Base-by-base conservation (phyloP, 441 rosid species). In the Eruca vesicaria region DNA sequence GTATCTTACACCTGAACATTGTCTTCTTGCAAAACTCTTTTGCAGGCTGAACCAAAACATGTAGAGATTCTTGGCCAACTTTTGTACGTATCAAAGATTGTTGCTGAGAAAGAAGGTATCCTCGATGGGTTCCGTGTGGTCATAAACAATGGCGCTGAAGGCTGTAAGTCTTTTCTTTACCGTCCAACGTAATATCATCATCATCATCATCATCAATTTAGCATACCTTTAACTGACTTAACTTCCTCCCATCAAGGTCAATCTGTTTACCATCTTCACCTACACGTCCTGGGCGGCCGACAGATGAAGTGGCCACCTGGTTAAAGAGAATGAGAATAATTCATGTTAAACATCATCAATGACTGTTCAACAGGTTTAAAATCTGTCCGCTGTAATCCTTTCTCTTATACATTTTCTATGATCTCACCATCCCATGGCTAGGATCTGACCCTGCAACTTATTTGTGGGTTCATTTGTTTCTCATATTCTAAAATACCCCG, bases 221-320 rank as follows among this genome's bases (percentile, higher is more conserved):
- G n/a, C 20, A 38, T 14, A 16, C 38, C 28, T 5, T 6, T 78
- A n/a, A 38, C 66, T 12, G 9, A 63, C 43, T 20, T 67, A 57
- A 65, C 19, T 14, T 55, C 69, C 6, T 58, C 26, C 58, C 53
- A 50, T 76, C 43, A 81, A 90, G 99, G 97, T 73, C 96, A 94
- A 88, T 92, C 97, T 66, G 97, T 92, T 70, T 88, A 87, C 84
- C 97, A 92, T 83, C 90, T 94, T 63, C 99, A 89, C 79, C 78
- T 92, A 78, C 99, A 92, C 26, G 87, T 90, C 61, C 78, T 92
- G 9, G 94, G 95, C 0, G 95, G 97, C 23, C 80, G 95, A 66
- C 90, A 90, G 82, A 78, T 93, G 95, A 89, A 88, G 76, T 93
- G 95, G 98, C 95, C 98, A 9, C 92, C 98, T 14, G 96, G 97